These are phyloP conservation scores for Yarrowia yakushimensis DNA, from an alignment of 805 yeast species.

Conservation along the genomic window DNA sequence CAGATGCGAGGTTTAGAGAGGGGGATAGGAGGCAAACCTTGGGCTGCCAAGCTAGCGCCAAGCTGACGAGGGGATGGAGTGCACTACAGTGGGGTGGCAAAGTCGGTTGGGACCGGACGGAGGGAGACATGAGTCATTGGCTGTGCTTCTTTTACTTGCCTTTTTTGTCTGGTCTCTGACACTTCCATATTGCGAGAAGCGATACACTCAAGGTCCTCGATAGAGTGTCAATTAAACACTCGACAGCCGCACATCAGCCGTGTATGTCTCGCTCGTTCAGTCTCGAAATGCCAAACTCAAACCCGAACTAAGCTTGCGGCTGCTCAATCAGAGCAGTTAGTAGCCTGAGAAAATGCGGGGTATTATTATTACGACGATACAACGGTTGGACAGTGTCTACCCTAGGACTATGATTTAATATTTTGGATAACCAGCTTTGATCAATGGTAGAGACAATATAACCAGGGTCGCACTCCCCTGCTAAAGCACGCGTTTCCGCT, in stretches of 20 bases:
- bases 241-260: conserved; percentile 20
- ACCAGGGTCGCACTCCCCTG: not conserved
- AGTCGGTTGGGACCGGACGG: not conserved
- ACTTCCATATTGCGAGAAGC: no score
- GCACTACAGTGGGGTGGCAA: not conserved
- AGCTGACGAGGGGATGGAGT: not conserved
- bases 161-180: no score
- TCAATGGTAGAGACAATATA: not conserved
- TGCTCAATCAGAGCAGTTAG: not conserved
- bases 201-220: not conserved
- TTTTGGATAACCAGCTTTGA: not conserved
- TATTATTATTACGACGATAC: not conserved
- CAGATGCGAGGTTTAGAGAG: not conserved
- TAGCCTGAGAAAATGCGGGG: not conserved
- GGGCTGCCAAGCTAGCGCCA: not conserved
- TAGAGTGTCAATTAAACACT: not conserved
- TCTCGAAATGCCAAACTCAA: not conserved
- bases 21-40: not conserved
- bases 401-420: not conserved
- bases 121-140: no score
- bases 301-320: not conserved
- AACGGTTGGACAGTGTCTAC: not conserved
- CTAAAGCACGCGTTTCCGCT: no score
- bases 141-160: no score
- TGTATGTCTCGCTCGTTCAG: conserved; percentile 4